These are phyloP conservation scores for Aureobasidium mangrovei DNA, from an alignment of 2,329 filamentous ascomycete species.

Conservation along the genomic window DNA sequence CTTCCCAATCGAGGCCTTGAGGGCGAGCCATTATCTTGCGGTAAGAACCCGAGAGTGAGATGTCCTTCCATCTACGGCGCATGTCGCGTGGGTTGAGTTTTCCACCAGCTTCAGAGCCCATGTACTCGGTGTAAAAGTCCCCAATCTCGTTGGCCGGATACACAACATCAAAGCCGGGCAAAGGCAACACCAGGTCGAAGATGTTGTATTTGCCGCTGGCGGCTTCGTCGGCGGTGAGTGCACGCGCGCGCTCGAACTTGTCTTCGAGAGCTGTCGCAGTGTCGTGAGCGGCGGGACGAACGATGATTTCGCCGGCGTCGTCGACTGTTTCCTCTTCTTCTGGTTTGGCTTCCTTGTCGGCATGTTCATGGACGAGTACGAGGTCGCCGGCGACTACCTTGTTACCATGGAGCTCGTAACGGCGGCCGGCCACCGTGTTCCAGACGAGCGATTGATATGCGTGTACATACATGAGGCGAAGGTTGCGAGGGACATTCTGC, in stretches of 20 bases:
- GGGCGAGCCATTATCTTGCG: slow-evolving; percentile 73
- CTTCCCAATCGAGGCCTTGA: slow-evolving; percentile 53
- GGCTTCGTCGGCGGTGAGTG: slow-evolving; percentile 69
- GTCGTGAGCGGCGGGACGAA: slow-evolving; percentile 51
- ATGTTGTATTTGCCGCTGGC: slow-evolving; percentile 67
- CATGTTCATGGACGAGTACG: slow-evolving; percentile 56
- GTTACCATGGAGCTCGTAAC: slow-evolving; percentile 66
- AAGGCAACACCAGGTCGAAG: slow-evolving; percentile 81
- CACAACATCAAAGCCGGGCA: slow-evolving; percentile 81
- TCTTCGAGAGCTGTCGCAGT: slow-evolving; percentile 46
- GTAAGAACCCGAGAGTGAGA: slow-evolving; percentile 82
- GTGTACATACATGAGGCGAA: slow-evolving; percentile 91
- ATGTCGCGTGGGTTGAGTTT: slow-evolving; percentile 74
- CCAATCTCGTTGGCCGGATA: slow-evolving; percentile 80
- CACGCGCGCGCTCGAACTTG: slow-evolving; percentile 59
- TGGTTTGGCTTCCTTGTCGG: slow-evolving; percentile 33
- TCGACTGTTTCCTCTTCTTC: slow-evolving; percentile 38
- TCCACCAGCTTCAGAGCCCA: slow-evolving; percentile 71
- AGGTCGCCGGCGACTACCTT: slow-evolving; percentile 78
- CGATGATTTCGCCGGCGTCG: slow-evolving; percentile 57
- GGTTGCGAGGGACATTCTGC: slow-evolving; percentile 66
- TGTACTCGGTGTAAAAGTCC: slow-evolving; percentile 77
- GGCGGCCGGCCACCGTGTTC: slow-evolving; percentile 75
- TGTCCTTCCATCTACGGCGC: slow-evolving; percentile 76
- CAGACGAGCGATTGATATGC: slow-evolving; percentile 93